These are phyloP conservation scores for Trapa bicornis DNA, from an alignment of 345 rosid genomes.

Conservation along the genomic window DNA sequence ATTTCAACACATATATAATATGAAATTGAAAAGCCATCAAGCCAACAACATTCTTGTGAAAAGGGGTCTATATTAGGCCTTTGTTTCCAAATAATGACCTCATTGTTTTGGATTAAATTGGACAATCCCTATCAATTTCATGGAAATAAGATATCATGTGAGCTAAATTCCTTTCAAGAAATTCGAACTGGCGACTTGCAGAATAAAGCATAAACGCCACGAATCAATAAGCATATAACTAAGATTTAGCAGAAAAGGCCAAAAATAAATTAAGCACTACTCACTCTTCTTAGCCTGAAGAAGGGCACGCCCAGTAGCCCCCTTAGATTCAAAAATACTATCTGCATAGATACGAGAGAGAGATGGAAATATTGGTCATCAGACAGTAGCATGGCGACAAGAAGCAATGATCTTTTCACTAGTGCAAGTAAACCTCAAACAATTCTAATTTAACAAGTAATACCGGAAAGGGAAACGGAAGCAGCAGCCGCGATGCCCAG, in stretches of 20 bases:
- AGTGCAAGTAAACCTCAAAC: neutral
- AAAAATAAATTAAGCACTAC: neutral
- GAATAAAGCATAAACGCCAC: neutral
- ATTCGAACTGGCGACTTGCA: neutral
- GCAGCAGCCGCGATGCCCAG: constrained; percentile 4
- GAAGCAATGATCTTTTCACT: neutral
- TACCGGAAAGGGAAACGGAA: neutral
- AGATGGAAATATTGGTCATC: neutral
- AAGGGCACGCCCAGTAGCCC: constrained; percentile 41
- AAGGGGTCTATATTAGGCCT: neutral
- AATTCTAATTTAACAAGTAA: neutral
- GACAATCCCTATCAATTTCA: neutral
- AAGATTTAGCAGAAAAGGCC: neutral
- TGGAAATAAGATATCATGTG: neutral
- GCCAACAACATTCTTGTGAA: neutral
- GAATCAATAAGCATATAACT: neutral
- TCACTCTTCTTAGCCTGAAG: constrained; percentile 52
- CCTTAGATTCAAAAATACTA: constrained; percentile 26
- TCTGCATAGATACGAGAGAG: constrained; percentile 22
- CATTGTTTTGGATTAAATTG: neutral
- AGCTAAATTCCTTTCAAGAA: neutral
- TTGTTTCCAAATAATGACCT: neutral
- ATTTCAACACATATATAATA: neutral
- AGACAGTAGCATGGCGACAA: neutral
- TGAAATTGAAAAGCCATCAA: neutral